Base-by-base conservation (phyloP, 2,329 filamentous ascomycete species). In the Aspergillus proliferans region DNA sequence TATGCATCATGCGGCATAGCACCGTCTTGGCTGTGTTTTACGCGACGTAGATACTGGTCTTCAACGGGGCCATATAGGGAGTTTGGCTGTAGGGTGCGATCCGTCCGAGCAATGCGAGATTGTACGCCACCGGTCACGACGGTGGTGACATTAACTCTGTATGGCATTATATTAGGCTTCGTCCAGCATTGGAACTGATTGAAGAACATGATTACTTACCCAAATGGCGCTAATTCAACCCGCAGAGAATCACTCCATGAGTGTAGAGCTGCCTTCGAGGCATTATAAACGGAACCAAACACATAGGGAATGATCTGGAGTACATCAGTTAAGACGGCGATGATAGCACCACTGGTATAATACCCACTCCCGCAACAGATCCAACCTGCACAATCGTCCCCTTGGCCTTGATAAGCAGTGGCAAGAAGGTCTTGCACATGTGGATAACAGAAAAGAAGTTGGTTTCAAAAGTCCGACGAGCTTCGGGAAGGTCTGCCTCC, bases 111-210 rank as follows among this genome's bases (percentile, higher is more conserved):
- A 55, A 84, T 81, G 28, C 78, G 78, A 39, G 74, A 78, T 59
- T 78, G 75, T 28, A 84, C 81, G 8, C 81, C 81, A 8, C 82
- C 82, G 1, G 82, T 84, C 6, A 84, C 70, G 26, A 79, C 68
- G 2, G 78, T 76, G 48, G 74, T 75, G 33, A 82, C 75, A 36
- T 73, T 70, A 52, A 79, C 74, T 10, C 73, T 76, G 41, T 36
- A 19, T 18, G 47, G 10, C 10, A 4, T 47, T 43, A 3, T 22
- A 24, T 52, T 42, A 55, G 30, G 10, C 4, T 7, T 30, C 26
- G 19, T 34, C 10, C 6, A 6, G 6, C 7, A 2, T 30, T 12
- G 10, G 4, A 30, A 30, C 9, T 30, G 26, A 30, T 10, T 14
- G 6, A 18, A 22, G 18, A 22, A 12, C n/a, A 38, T 6, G 10